Evolutionary conservation across 176 grass and related monocot species (phyloP), one percentile per base, ranked within the genome.

Genomic region (Olyra latifolia): DNA sequence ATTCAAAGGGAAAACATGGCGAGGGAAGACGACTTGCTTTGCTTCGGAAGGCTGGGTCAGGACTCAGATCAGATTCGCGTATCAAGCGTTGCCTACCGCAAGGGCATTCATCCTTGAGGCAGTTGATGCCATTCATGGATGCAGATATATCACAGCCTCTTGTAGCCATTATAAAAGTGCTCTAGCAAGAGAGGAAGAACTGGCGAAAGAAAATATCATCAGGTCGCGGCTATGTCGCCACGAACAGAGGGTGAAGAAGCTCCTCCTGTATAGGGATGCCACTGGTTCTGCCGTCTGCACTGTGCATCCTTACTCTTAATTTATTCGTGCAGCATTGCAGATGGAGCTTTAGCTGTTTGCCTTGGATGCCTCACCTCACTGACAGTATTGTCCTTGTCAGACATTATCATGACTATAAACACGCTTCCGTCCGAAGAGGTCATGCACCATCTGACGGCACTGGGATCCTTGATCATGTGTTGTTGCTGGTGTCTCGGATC

Each of bases 341-440:
- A 80, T 69, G 49, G 48, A 17, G 48, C 63, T 2, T 69, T 57
- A 20, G 14, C 35, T 8, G 24, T 29, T 69, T 80, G 49, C 23
- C n/a, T n/a, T n/a, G n/a, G n/a, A n/a, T n/a, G n/a, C n/a, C n/a
- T n/a, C n/a, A n/a, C n/a, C n/a, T n/a, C n/a, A n/a, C n/a, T n/a
- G n/a, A 19, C 3, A 57, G 0, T 0, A 0, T 13, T 80, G 38
- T 0, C 0, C 3, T 27, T 80, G 30, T 0, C 4, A n/a, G n/a
- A 7, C 0, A 30, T n/a, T 6, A 80, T 80, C 2, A 80, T 80
- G 77, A 44, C 8, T 43, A n/a, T 69, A 57, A 56, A 9, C 44
- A 12, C 32, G 0, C 52, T 80, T 14, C 77, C 49, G 0, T 69
- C 64, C 28, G 12, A 55, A 45, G 2, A 12, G 23, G 65, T 57